Percentiles rank a stretch among this genome's conserved stretches.
These are phyloP conservation scores for Lunularia cruciata DNA, from an alignment of 225 moss, liverwort and hornwort genomes.

Conservation along the genomic window DNA sequence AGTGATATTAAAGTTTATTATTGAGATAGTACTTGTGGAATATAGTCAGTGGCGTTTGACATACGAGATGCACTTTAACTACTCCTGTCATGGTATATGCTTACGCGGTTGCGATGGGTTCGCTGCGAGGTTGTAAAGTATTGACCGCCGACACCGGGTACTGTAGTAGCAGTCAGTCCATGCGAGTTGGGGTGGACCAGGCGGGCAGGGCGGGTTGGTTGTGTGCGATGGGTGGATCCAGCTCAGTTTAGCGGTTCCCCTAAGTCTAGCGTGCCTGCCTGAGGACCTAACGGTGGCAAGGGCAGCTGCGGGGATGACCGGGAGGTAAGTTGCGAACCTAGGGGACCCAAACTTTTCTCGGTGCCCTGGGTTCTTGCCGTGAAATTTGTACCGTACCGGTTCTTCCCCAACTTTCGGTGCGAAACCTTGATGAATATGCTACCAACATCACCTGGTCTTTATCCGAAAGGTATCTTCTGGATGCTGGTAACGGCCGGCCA, in stretches of 20 bases:
- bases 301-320: conserved; percentile 5
- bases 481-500: too few species aligned
- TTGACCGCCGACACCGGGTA: conserved; percentile 8
- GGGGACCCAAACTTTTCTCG: too few species aligned
- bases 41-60: not conserved
- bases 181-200: conserved; percentile 5
- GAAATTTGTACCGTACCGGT: too few species aligned
- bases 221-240: not conserved
- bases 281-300: conserved; percentile 4
- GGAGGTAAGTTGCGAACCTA: too few species aligned
- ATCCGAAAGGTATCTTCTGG: too few species aligned
- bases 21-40: too few species aligned
- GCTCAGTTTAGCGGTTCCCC: not conserved
- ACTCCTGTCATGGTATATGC: not conserved
- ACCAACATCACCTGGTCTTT: too few species aligned
- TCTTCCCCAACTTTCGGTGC: too few species aligned
- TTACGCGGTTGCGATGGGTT: not conserved
- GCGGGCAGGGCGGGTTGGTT: not conserved
- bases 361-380: too few species aligned
- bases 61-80: too few species aligned
- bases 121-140: not conserved
- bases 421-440: too few species aligned
- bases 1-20: too few species aligned
- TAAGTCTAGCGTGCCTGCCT: not conserved
- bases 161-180: conserved; percentile 7